Evolutionary conservation across 768 basidiomycete species (phyloP).

Genomic region (Phaffia tasmanica): DNA sequence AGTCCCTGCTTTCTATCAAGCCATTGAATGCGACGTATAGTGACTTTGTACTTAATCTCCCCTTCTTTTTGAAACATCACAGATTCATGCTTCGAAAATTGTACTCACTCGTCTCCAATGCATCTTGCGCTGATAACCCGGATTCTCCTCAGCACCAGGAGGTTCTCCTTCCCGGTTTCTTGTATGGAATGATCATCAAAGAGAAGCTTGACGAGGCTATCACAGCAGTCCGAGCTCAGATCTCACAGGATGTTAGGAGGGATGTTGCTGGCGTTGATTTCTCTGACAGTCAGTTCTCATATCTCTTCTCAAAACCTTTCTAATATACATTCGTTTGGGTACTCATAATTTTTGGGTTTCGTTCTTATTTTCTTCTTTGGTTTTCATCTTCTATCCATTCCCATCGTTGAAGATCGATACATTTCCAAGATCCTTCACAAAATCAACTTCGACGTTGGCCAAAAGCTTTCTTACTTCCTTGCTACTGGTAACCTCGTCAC

Average conservation of each 20-base stretch:
- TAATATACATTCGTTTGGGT: conserved; percentile 10
- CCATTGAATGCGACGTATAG: background rate
- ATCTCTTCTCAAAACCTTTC: background rate
- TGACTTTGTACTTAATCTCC: background rate
- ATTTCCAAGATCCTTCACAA: conserved; percentile 61
- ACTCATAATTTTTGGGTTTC: background rate
- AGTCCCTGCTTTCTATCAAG: conserved; percentile 37
- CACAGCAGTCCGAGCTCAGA: conserved; percentile 49
- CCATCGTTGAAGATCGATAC: conserved; percentile 53
- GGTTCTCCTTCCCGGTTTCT: conserved; percentile 77
- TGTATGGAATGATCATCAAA: conserved; percentile 97
- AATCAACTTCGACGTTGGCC: conserved; percentile 83
- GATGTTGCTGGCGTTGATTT: conserved; percentile 71
- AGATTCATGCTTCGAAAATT: conserved; percentile 98
- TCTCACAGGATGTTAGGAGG: conserved; percentile 62
- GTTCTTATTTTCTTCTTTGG: background rate
- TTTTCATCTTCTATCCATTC: background rate
- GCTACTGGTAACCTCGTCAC: conserved; percentile 95
- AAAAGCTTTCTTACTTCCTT: conserved; percentile 81
- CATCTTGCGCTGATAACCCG: conserved; percentile 87
- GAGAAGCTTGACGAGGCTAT: conserved; percentile 87
- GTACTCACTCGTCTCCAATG: conserved; percentile 76
- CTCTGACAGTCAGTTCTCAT: conserved; percentile 56
- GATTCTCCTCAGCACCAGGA: conserved; percentile 99
- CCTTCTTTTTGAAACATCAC: background rate